phyloP scores from a whole-genome alignment of 2,329 filamentous ascomycete genomes.

The Arachnomyces sp. region DNA sequence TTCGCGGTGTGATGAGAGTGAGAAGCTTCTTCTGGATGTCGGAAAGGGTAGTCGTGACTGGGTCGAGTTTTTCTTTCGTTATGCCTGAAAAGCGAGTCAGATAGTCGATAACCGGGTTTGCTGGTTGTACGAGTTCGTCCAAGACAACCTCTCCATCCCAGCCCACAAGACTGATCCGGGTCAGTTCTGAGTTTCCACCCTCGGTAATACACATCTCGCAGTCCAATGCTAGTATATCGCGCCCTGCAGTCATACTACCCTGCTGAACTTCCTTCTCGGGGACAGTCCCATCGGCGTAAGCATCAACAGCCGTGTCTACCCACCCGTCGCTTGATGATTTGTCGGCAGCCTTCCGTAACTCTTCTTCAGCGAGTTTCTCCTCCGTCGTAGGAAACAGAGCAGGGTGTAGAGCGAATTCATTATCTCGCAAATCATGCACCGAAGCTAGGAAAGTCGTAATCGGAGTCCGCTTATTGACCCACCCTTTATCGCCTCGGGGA shows the following conservation, averaged over 20 bases:
- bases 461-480: conserved; percentile 67
- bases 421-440: conserved; percentile 65
- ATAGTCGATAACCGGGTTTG: conserved; percentile 83
- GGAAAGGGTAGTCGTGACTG: conserved; percentile 70
- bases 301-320: conserved; percentile 67
- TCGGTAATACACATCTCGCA: conserved; percentile 97
- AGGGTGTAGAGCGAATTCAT: conserved; percentile 79
- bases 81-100: conserved; percentile 89
- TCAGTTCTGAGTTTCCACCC: conserved; percentile 70
- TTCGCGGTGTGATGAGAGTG: conserved; percentile 49
- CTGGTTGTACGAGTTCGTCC: conserved; percentile 87
- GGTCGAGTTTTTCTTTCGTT: conserved; percentile 71
- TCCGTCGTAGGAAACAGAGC: conserved; percentile 54
- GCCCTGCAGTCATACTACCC: conserved; percentile 75
- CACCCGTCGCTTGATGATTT: conserved; percentile 58
- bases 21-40: conserved; percentile 78
- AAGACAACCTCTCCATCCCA: conserved; percentile 79
- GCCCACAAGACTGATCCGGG: conserved; percentile 74
- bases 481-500: conserved; percentile 55
- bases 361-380: conserved; percentile 46
- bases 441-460: conserved; percentile 71
- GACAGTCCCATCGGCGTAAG: conserved; percentile 57
- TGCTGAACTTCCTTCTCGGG: conserved; percentile 64
- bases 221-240: conserved; percentile 72
- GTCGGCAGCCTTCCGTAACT: conserved; percentile 43